A percentile compares a stretch with the other conserved stretches of the same genome.
Evolutionary conservation across 805 yeast species (phyloP).

Genomic region (Metschnikowia henanensis): DNA sequence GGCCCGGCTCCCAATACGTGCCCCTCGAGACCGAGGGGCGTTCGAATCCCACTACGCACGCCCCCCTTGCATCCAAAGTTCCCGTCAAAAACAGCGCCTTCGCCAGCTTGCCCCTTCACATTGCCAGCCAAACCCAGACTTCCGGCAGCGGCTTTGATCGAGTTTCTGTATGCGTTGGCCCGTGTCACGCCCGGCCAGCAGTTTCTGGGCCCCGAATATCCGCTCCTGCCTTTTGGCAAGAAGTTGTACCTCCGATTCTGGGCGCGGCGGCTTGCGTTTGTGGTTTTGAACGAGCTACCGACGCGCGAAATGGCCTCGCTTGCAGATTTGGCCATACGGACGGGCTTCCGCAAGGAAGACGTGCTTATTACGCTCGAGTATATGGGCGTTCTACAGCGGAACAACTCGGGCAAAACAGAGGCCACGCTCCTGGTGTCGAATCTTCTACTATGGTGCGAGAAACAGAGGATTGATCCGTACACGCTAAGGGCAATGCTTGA

Average conservation of each 20-base stretch:
- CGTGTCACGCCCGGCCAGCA: constrained; percentile 49
- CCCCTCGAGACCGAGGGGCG: constrained; percentile 4
- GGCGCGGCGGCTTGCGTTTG: constrained; percentile 46
- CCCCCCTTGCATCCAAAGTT: constrained; percentile 6
- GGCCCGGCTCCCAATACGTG: constrained; percentile 2
- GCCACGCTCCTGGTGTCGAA: constrained; percentile 3
- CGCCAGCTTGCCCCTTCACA: constrained; percentile 6
- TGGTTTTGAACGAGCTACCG: constrained; percentile 17
- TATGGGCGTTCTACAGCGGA: constrained; percentile 37
- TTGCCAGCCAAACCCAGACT: constrained; percentile 2
- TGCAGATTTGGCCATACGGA: constrained; percentile 48
- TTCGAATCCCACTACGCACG: constrained; percentile 13
- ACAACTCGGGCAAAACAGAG: neutral
- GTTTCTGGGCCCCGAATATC: constrained; percentile 89
- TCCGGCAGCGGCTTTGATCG: constrained; percentile 62
- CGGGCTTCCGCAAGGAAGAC: constrained; percentile 68
- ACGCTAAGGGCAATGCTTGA: constrained; percentile 31
- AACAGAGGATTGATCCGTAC: constrained; percentile 23
- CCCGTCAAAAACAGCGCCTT: constrained; percentile 2
- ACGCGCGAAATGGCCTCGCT: constrained; percentile 35
- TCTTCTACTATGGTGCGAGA: constrained; percentile 30
- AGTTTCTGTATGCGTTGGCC: constrained; percentile 80
- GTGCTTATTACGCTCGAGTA: constrained; percentile 56
- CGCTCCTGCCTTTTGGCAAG: constrained; percentile 80
- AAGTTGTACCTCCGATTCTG: constrained; percentile 74